A percentile compares a stretch with the other conserved stretches of the same genome.
phyloP scores from a whole-genome alignment of 345 rosid species.

The Camelina sativa region DNA sequence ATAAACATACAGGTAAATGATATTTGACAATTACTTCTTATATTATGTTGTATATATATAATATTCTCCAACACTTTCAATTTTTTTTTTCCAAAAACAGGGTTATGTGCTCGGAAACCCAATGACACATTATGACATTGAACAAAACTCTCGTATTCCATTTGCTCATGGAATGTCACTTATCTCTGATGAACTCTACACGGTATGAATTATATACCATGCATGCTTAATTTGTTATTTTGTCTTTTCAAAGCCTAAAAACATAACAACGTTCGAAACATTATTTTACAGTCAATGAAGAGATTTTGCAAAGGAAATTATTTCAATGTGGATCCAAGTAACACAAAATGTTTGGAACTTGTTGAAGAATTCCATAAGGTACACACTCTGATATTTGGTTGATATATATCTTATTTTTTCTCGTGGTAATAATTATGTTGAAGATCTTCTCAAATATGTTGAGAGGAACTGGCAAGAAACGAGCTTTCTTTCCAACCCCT shows the following conservation, averaged over 20 bases:
- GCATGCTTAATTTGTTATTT: not conserved
- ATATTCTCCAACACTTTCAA: not conserved
- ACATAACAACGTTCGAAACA: not conserved
- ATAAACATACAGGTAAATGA: too few species aligned
- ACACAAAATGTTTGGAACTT: not conserved
- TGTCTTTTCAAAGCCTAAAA: not conserved
- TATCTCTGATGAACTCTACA: slow-evolving; percentile 54
- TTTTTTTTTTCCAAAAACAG: slow-evolving; percentile 32
- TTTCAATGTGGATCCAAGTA: not conserved
- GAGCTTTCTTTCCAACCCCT: too few species aligned
- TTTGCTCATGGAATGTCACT: slow-evolving; percentile 54
- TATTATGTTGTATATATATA: not conserved
- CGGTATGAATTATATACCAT: slow-evolving; percentile 42
- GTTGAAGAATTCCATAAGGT: not conserved
- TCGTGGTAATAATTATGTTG: too few species aligned
- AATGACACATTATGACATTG: slow-evolving; percentile 30
- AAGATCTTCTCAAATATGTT: too few species aligned
- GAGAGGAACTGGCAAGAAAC: too few species aligned
- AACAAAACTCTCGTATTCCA: slow-evolving; percentile 44
- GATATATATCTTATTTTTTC: too few species aligned
- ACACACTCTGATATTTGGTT: not conserved
- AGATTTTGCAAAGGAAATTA: not conserved
- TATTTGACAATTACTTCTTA: not conserved
- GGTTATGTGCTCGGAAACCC: slow-evolving; percentile 62
- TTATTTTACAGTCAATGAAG: not conserved